Percentiles rank a stretch among this genome's conserved stretches.
Conservation (phyloP, 2,329 filamentous ascomycete species). For the Byssothecium circinans region DNA sequence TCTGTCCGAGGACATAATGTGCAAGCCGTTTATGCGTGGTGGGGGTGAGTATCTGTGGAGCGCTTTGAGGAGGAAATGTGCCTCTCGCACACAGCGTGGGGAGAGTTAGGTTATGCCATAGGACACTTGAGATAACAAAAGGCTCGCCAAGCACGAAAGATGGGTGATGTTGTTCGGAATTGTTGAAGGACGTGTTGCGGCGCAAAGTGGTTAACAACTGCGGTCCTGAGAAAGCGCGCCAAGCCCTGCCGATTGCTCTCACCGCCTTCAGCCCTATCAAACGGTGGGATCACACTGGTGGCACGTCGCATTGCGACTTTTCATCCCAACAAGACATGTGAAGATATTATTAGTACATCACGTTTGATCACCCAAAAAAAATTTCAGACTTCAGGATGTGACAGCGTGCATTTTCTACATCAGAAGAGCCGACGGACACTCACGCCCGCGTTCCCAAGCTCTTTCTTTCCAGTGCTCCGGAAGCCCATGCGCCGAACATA, state of each 20-base stretch:
- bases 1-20: slow-evolving; percentile 32
- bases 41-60: background rate
- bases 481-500: slow-evolving; percentile 23
- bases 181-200: background rate
- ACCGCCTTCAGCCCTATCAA: slow-evolving; percentile 38
- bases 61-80: background rate
- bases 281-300: background rate
- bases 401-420: slow-evolving; percentile 31
- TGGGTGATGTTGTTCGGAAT: too few species aligned
- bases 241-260: slow-evolving; percentile 22
- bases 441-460: slow-evolving; percentile 10
- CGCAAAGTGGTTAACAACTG: background rate
- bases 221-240: slow-evolving; percentile 5
- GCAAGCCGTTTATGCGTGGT: background rate
- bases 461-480: slow-evolving; percentile 14
- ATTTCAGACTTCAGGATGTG: slow-evolving; percentile 7
- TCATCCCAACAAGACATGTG: too few species aligned
- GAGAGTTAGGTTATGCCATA: background rate
- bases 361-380: too few species aligned
- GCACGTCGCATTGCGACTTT: too few species aligned
- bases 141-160: too few species aligned
- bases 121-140: background rate
- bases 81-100: background rate
- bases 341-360: too few species aligned
- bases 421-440: slow-evolving; percentile 20